phyloP scores from a whole-genome alignment of 257 asterid genomes.

The Cinchona pubescens region DNA sequence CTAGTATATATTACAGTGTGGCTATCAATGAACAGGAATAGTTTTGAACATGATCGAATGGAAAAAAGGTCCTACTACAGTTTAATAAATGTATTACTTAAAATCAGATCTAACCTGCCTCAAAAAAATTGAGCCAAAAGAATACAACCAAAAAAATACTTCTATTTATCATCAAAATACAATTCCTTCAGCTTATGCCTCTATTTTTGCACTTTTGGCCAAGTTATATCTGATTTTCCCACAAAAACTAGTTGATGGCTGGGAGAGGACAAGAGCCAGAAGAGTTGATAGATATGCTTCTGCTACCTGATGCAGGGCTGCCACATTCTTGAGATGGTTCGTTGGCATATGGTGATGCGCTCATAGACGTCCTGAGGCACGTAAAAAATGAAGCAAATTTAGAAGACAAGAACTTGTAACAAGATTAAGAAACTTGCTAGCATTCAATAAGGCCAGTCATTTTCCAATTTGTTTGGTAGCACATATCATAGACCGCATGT shows the following conservation, averaged over 20 bases:
- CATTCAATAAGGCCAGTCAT: not conserved
- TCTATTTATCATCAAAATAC: not conserved
- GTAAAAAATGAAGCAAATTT: conserved; percentile 4
- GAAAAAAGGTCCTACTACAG: not conserved
- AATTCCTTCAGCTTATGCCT: not conserved
- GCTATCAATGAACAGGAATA: conserved; percentile 4
- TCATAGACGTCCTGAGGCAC: conserved; percentile 46
- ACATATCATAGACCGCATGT: not conserved
- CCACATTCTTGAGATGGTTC: conserved; percentile 39
- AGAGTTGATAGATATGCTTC: conserved; percentile 44
- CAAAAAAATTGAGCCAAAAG: conserved; percentile 19
- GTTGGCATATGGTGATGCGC: conserved; percentile 49
- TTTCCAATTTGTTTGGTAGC: not conserved
- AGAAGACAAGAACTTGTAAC: not conserved
- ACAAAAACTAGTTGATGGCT: conserved; percentile 31
- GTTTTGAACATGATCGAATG: not conserved
- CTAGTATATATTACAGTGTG: conserved; percentile 1
- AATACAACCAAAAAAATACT: conserved; percentile 6
- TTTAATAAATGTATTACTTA: conserved; percentile 7
- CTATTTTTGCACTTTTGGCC: conserved; percentile 9
- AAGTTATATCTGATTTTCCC: conserved; percentile 4
- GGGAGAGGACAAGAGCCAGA: conserved; percentile 45
- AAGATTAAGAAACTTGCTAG: conserved; percentile 48
- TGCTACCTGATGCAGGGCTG: conserved; percentile 35
- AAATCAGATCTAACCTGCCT: conserved; percentile 12